phyloP scores from a whole-genome alignment of 1,284 basidiomycete genomes.

The Heliocybe sulcata region DNA sequence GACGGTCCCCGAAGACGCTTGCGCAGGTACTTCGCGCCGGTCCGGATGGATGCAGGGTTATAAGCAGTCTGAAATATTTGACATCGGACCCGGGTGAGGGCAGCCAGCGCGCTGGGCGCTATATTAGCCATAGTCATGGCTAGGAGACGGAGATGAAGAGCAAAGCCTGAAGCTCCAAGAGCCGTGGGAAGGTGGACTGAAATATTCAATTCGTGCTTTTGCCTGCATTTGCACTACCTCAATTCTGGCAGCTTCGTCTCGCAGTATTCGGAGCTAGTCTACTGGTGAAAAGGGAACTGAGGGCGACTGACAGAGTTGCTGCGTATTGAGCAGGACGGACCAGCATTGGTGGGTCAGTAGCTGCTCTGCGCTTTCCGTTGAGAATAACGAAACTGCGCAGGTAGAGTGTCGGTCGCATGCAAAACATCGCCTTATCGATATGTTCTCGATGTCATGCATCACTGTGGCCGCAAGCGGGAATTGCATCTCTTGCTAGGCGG shows the following conservation, averaged over 20 bases:
- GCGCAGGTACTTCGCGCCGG: slow-evolving; percentile 81
- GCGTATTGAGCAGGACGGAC: too few species aligned
- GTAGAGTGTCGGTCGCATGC: not conserved
- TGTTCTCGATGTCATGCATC: not conserved
- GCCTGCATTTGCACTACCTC: too few species aligned
- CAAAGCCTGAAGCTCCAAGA: too few species aligned
- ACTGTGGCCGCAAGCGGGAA: not conserved
- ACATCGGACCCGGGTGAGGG: slow-evolving; percentile 53
- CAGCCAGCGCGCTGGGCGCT: slow-evolving; percentile 39
- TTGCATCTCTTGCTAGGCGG: not conserved
- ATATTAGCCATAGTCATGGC: slow-evolving; percentile 22
- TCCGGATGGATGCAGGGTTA: slow-evolving; percentile 72
- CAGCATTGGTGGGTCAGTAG: not conserved
- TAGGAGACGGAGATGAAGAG: not conserved
- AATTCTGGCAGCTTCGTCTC: too few species aligned
- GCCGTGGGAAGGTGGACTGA: not conserved
- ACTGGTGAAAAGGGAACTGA: too few species aligned
- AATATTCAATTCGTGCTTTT: not conserved
- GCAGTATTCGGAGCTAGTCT: too few species aligned
- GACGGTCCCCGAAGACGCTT: slow-evolving; percentile 69
- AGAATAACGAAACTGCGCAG: not conserved
- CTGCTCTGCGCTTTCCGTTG: not conserved
- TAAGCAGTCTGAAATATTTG: slow-evolving; percentile 79
- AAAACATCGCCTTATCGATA: not conserved
- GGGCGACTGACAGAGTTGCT: too few species aligned